Evolutionary conservation across 2,329 filamentous ascomycete species (phyloP).

Genomic region (Aspergillus transmontanensis): DNA sequence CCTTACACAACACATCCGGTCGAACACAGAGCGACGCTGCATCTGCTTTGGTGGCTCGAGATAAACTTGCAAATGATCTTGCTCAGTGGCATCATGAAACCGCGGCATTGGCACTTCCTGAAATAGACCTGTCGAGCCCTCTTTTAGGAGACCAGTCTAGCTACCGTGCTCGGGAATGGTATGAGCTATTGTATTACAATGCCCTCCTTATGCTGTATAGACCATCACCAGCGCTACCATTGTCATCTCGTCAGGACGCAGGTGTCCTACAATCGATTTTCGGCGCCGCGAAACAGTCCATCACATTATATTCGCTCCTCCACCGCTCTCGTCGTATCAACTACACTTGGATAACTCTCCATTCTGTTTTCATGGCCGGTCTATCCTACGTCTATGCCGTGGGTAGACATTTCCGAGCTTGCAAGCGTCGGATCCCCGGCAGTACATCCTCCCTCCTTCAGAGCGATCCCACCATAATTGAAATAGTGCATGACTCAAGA

Average conservation of each 20-base stretch:
- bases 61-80: not conserved
- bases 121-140: not conserved
- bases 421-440: not conserved
- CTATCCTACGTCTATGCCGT: not conserved
- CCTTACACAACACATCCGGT: not conserved
- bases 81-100: not conserved
- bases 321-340: not conserved
- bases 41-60: not conserved
- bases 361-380: not conserved
- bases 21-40: not conserved
- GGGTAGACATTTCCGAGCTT: not conserved
- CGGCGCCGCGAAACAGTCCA: not conserved
- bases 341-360: not conserved
- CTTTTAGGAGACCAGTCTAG: not conserved
- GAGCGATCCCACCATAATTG: not conserved
- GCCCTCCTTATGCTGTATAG: not conserved
- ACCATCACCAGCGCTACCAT: not conserved
- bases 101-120: not conserved
- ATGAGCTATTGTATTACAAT: not conserved
- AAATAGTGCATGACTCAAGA: not conserved
- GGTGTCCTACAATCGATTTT: not conserved
- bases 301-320: not conserved
- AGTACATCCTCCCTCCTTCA: not conserved
- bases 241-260: not conserved
- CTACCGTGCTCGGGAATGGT: not conserved